These are phyloP conservation scores for Seiridium cupressi DNA, from an alignment of 2,329 filamentous ascomycete species.

Conservation along the genomic window DNA sequence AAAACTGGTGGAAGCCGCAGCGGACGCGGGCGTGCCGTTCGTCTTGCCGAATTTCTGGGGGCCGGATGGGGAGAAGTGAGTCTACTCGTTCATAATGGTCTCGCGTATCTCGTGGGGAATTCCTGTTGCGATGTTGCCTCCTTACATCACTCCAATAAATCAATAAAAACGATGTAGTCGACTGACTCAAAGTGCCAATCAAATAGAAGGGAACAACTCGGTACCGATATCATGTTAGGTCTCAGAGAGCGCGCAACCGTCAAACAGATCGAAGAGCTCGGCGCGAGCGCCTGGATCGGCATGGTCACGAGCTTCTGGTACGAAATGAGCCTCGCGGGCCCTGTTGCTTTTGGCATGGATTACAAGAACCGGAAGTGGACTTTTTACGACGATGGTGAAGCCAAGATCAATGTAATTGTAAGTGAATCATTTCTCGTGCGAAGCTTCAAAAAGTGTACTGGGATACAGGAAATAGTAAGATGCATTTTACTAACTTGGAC, in stretches of 20 bases:
- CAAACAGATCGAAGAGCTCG: constrained; percentile 37
- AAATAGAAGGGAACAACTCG: constrained; percentile 36
- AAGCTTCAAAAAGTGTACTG: too few species aligned
- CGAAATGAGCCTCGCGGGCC: constrained; percentile 43
- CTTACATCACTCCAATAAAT: too few species aligned
- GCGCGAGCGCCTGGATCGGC: constrained; percentile 40
- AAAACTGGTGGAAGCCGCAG: constrained; percentile 53
- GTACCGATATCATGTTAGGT: constrained; percentile 27
- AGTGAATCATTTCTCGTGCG: background rate
- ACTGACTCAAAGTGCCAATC: constrained; percentile 32
- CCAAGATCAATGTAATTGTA: constrained; percentile 44
- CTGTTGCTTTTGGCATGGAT: constrained; percentile 46
- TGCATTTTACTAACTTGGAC: too few species aligned
- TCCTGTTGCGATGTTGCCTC: background rate
- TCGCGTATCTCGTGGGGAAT: background rate
- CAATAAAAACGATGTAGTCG: background rate
- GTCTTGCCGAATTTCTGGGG: constrained; percentile 44
- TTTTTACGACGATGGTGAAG: constrained; percentile 56
- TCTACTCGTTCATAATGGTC: too few species aligned
- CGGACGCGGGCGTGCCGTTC: constrained; percentile 51
- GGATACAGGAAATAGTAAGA: too few species aligned
- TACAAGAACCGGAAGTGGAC: constrained; percentile 38
- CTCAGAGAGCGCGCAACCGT: constrained; percentile 18
- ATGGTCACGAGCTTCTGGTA: constrained; percentile 52
- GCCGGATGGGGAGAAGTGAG: background rate